Percentiles rank a stretch among this genome's conserved stretches.
phyloP scores from a whole-genome alignment of 345 rosid genomes.

The Hibiscus trionum region DNA sequence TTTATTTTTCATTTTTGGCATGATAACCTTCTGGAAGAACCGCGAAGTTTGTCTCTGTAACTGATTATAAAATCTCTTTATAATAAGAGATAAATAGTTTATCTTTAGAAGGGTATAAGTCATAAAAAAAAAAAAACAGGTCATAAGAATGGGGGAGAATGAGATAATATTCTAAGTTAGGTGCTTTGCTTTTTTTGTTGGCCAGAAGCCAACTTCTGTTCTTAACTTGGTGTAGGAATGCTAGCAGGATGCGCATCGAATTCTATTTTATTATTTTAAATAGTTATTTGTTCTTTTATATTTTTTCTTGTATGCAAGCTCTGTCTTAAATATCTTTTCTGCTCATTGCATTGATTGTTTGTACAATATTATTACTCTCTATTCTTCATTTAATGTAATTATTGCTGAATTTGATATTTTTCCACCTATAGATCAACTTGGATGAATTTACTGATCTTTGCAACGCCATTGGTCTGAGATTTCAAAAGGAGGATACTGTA shows the following conservation, averaged over 20 bases:
- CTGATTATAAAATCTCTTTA: not conserved
- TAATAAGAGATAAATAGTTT: not conserved
- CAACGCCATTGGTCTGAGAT: slow-evolving; percentile 87
- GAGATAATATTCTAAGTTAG: not conserved
- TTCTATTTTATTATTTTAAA: not conserved
- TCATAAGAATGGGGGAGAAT: not conserved
- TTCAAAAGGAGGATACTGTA: slow-evolving; percentile 84
- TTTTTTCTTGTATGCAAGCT: not conserved
- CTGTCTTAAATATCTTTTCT: not conserved
- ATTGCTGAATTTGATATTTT: slow-evolving; percentile 7
- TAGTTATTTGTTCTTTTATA: not conserved
- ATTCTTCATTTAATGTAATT: not conserved
- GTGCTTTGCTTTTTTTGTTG: not conserved
- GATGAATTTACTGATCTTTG: slow-evolving; percentile 92
- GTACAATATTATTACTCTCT: not conserved
- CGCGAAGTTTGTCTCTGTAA: not conserved
- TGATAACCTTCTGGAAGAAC: not conserved
- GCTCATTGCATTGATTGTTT: not conserved
- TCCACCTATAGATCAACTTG: slow-evolving; percentile 56
- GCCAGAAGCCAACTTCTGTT: not conserved
- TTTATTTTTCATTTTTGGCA: not conserved
- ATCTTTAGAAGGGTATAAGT: not conserved
- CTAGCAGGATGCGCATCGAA: not conserved
- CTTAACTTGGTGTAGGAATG: not conserved
- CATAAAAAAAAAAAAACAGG: not conserved